These are phyloP conservation scores for Stephanodiscus minutulus DNA, from an alignment of 108 stramenopile genomes.

Conservation along the genomic window DNA sequence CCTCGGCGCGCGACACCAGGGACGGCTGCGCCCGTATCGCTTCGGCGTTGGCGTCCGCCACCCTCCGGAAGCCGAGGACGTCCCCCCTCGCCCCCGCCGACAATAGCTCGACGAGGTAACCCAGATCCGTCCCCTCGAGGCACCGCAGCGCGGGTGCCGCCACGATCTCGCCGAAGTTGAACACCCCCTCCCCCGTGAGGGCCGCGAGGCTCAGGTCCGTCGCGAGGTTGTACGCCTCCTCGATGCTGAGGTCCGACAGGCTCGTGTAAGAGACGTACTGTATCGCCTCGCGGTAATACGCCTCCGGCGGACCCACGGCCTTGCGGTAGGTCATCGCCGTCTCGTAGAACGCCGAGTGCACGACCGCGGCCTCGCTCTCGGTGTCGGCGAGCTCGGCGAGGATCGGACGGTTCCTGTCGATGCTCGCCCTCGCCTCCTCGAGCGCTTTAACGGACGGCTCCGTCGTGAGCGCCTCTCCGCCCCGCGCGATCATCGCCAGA, in stretches of 20 bases:
- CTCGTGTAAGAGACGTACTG: slow-evolving; percentile 84
- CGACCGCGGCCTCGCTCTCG: slow-evolving; percentile 68
- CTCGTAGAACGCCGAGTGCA: slow-evolving; percentile 91
- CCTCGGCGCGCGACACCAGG: slow-evolving; percentile 70
- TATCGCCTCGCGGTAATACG: slow-evolving; percentile 91
- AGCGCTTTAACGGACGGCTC: slow-evolving; percentile 36
- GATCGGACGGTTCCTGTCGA: slow-evolving; percentile 57
- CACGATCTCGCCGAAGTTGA: slow-evolving; percentile 96
- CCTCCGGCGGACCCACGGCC: slow-evolving; percentile 93
- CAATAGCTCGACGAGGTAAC: slow-evolving; percentile 80
- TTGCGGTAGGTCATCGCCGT: slow-evolving; percentile 90
- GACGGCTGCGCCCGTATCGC: slow-evolving; percentile 87
- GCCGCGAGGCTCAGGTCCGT: slow-evolving; percentile 94
- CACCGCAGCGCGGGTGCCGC: slow-evolving; percentile 80
- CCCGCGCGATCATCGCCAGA: slow-evolving; percentile 43
- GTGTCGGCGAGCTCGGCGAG: slow-evolving; percentile 62
- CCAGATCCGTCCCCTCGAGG: slow-evolving; percentile 68
- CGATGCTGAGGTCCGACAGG: slow-evolving; percentile 31
- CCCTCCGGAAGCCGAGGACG: slow-evolving; percentile 73
- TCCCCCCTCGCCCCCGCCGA: slow-evolving; percentile 87
- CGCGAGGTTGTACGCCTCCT: slow-evolving; percentile 66
- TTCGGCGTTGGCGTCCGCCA: slow-evolving; percentile 58
- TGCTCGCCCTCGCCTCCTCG: slow-evolving; percentile 52
- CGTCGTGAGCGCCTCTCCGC: slow-evolving; percentile 41
- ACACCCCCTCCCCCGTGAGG: slow-evolving; percentile 95